Conservation (phyloP, 2,329 filamentous ascomycete genomes). For the Colletotrichum orbiculare region DNA sequence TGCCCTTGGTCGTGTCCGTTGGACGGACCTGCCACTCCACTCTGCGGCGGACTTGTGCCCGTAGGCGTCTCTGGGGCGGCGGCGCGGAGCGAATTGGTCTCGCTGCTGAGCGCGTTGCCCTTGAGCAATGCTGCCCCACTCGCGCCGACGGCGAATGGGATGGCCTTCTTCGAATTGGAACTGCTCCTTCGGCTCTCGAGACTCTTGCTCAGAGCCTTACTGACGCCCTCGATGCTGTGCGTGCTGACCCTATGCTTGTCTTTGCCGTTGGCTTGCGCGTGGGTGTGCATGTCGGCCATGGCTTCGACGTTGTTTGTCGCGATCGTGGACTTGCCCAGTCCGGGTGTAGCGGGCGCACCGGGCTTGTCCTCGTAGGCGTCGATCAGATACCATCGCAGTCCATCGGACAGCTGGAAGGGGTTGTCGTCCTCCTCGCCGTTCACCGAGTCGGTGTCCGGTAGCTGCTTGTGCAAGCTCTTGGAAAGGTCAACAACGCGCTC, state of each 20-base stretch:
- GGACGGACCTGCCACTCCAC: slow-evolving; percentile 38
- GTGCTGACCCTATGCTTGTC: slow-evolving; percentile 58
- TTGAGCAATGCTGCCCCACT: slow-evolving; percentile 53
- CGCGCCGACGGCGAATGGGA: slow-evolving; percentile 60
- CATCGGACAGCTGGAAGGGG: slow-evolving; percentile 95
- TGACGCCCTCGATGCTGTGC: slow-evolving; percentile 76
- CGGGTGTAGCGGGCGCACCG: slow-evolving; percentile 90
- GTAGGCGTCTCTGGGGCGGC: slow-evolving; percentile 55
- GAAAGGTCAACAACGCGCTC: slow-evolving; percentile 94
- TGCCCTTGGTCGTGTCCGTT: slow-evolving; percentile 25
- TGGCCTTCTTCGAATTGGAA: slow-evolving; percentile 82
- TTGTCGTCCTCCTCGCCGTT: slow-evolving; percentile 85
- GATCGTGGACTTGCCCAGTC: slow-evolving; percentile 90
- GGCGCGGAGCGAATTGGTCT: slow-evolving; percentile 68
- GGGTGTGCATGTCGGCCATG: slow-evolving; percentile 75
- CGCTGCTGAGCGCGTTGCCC: slow-evolving; percentile 65
- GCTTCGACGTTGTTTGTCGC: slow-evolving; percentile 89
- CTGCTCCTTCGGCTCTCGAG: slow-evolving; percentile 92
- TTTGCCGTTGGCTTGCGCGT: slow-evolving; percentile 55
- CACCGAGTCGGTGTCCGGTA: slow-evolving; percentile 60
- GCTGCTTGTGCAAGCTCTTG: slow-evolving; percentile 69
- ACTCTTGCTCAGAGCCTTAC: slow-evolving; percentile 84
- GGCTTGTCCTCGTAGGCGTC: slow-evolving; percentile 95
- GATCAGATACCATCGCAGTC: slow-evolving; percentile 94
- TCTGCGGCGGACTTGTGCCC: slow-evolving; percentile 54